A percentile compares a stretch with the other conserved stretches of the same genome.
These are phyloP conservation scores for Thelephora aurantiotincta DNA, from an alignment of 768 basidiomycete genomes.

Conservation along the genomic window DNA sequence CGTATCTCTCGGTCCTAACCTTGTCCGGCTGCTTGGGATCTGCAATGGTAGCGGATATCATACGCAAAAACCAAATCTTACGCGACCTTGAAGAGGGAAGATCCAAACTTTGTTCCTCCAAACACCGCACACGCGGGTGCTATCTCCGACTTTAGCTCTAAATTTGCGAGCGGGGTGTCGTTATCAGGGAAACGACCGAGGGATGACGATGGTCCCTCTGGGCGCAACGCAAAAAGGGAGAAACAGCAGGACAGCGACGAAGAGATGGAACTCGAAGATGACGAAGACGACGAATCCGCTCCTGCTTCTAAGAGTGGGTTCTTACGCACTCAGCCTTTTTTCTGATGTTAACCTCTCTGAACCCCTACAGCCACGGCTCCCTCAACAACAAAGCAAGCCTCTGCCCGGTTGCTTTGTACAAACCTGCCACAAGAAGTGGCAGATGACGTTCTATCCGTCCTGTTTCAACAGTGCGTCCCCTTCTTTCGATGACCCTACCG, in stretches of 20 bases:
- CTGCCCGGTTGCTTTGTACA: conserved; percentile 56
- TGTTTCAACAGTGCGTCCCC: conserved; percentile 79
- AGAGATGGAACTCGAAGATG: conserved; percentile 37
- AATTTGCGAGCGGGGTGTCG: conserved; percentile 15
- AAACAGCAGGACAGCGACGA: conserved; percentile 24
- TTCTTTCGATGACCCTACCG: conserved; percentile 1
- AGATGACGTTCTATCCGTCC: conserved; percentile 68
- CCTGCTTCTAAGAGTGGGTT: conserved; percentile 27
- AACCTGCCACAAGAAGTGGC: conserved; percentile 88
- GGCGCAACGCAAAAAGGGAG: conserved; percentile 50
- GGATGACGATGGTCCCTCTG: conserved; percentile 41
- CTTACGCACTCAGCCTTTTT: conserved; percentile 14
- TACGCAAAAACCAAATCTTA: conserved; percentile 87
- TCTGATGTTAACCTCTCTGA: conserved; percentile 2
- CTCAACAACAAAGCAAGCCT: conserved; percentile 36
- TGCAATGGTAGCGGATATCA: conserved; percentile 53
- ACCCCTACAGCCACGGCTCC: conserved; percentile 22
- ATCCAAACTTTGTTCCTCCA: conserved; percentile 70
- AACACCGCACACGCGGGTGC: conserved; percentile 43
- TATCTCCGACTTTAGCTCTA: conserved; percentile 5
- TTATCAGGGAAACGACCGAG: conserved; percentile 48
- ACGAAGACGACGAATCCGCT: conserved; percentile 62
- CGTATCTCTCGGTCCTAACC: conserved; percentile 9
- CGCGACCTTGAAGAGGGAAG: conserved; percentile 66
- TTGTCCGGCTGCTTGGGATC: conserved; percentile 4